Percentiles rank a stretch among this genome's conserved stretches.
Evolutionary conservation across 2,329 filamentous ascomycete species (phyloP).

Genomic region (Xylariaceae sp.): DNA sequence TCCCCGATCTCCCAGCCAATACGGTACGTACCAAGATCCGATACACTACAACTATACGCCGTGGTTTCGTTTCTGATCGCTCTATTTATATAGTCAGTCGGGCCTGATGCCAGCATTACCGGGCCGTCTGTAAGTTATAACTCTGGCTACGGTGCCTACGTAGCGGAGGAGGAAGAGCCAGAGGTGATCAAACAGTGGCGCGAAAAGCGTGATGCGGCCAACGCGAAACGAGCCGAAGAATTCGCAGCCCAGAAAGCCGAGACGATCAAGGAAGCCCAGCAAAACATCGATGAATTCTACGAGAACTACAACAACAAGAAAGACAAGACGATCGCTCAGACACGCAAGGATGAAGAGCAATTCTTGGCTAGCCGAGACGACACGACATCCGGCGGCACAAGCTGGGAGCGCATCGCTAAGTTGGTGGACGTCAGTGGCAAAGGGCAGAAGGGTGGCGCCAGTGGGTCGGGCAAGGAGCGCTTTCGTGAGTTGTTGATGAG

Average conservation of each 20-base stretch:
- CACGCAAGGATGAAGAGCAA: slow-evolving; percentile 85
- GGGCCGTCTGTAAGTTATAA: slow-evolving; percentile 62
- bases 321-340: slow-evolving; percentile 87
- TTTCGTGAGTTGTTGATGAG: slow-evolving; percentile 87
- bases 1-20: slow-evolving; percentile 73
- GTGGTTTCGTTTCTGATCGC: slow-evolving; percentile 15
- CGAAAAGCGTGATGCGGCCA: slow-evolving; percentile 76
- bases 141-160: slow-evolving; percentile 56
- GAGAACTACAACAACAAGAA: slow-evolving; percentile 99
- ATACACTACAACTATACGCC: neutral
- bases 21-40: slow-evolving; percentile 50
- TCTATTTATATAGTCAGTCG: slow-evolving; percentile 54
- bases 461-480: slow-evolving; percentile 89
- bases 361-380: slow-evolving; percentile 87
- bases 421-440: slow-evolving; percentile 96
- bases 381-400: slow-evolving; percentile 89
- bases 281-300: slow-evolving; percentile 98
- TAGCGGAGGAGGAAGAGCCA: slow-evolving; percentile 71
- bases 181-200: slow-evolving; percentile 91
- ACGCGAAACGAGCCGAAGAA: slow-evolving; percentile 78
- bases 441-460: slow-evolving; percentile 77
- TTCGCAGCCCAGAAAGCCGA: slow-evolving; percentile 77
- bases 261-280: slow-evolving; percentile 82
- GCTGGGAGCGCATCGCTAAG: slow-evolving; percentile 98
- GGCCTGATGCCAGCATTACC: slow-evolving; percentile 75